Base-by-base conservation (phyloP, 2,329 filamentous ascomycete genomes). In the Epichloe sp. region DNA sequence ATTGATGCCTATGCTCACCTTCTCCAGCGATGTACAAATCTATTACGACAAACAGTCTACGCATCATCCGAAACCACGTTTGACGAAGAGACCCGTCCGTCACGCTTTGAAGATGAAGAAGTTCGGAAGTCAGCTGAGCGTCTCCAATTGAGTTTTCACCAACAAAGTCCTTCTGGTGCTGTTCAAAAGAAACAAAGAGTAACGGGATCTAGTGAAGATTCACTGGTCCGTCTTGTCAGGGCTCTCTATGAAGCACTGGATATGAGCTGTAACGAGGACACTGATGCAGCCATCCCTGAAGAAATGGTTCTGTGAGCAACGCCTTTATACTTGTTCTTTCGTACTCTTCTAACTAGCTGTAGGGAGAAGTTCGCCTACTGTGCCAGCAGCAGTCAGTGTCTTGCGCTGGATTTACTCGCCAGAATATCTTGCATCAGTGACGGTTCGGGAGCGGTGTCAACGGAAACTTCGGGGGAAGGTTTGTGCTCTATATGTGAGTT, bases 391-490 rank as follows among this genome's bases (percentile, higher is more conserved):
- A 67, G 73, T 23, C 75, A 78, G 59, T 79, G 74, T 56, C 69
- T 71, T 36, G 65, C 74, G 8, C 66, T 86, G 41, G 68, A 78
- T 38, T 62, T 75, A 11, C 60, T 88, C 14, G 78, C 80, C 3
- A 73, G 72, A 47, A 62, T 80, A n/a, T 61, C 59, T 41, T 68
- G 66, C 50, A 51, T 61, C 7, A 49, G 54, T 5, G 60, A 58
- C 23, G 55, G 44, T 54, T 44, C 41, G n/a, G 49, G 4, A 34
- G 37, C 17, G 31, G 40, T 23, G 19, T 11, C 19, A 15, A 17
- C 17, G 3, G 34, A 41, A 34, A 21, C 31, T 4, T 21, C 19
- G 34, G 19, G 19, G 5, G 15, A 42, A 12, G 36, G 5, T 11
- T 17, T 40, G 7, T 67, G 65, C 52, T 37, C 55, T 5, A 48